Evolutionary conservation across 1,284 basidiomycete species (phyloP), one percentile per base, ranked within the genome.

Genomic region (Ustilago tritici): DNA sequence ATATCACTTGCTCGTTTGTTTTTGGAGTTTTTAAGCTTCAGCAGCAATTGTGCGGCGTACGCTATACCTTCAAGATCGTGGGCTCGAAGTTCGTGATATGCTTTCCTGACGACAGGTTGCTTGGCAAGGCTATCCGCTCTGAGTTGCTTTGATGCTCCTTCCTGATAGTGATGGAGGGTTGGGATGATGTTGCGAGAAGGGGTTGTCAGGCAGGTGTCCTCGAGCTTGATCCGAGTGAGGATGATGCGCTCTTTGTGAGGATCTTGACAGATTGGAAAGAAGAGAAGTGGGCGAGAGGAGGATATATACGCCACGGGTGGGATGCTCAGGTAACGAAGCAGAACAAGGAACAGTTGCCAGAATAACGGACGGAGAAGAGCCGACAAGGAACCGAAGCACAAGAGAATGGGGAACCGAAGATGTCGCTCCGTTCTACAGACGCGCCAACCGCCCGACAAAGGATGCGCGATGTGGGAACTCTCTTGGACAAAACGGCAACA

Each of bases 21-120:
- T 4, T 35, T 47, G 10, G 56, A 32, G 19, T 12, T 36, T 28
- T 57, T 65, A 10, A 73, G 55, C 60, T 60, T 69, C 1, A 75
- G 56, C 0, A 75, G 67, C 4, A 75, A 63, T 8, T 61, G 49
- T 5, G 72, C 72, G 8, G 66, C 72, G 72, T 75, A 75, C 0
- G 72, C 66, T 19, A 75, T 40, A 14, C 72, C 72, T 54, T 71
- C 69, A 6, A 66, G 52, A n/a, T 56, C 69, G 49, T 52, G 31
- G 12, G 49, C 32, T 34, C 53, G 54, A 28, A 70, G 52, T 17
- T 61, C 34, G 23, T 55, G 65, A 7, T 46, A 36, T 3, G 23
- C 23, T 28, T 9, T n/a, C 23, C 23, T 11, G 50, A 11, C 49
- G 34, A 47, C 9, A n/a, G 9, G n/a, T 10, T 11, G 28, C 17